Base-by-base conservation (phyloP, 306 rosid genomes). In the Corylus heterophylla region DNA sequence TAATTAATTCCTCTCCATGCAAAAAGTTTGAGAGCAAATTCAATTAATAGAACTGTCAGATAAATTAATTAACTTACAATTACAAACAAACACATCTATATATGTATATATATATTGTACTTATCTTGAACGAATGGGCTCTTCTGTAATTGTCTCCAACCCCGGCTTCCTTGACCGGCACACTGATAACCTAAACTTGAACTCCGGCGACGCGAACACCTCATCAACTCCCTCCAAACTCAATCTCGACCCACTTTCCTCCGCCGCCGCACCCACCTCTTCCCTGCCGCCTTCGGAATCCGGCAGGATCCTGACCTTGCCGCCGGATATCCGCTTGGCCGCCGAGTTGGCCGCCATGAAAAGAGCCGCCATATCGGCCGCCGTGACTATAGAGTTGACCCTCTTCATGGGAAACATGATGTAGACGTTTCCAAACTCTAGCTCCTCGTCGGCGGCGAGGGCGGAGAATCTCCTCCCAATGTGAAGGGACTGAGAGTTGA, bases 131-230 rank as follows among this genome's bases (percentile, higher is more conserved):
- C 74, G 73, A 73, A 89, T 68, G 0, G 91, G 88, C 79, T 92
- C 98, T 69, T 95, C 98, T 5, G 74, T 89, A 12, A 95, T 95
- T 14, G 98, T 92, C 79, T 91, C 98, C 90, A 92, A 80, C 82
- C 83, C 68, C 16, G 98, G 98, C 76, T 90, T 95, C 87, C 86
- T 91, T 20, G 98, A 95, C 48, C 97, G 83, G 58, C 96, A 87
- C 61, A 83, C 87, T 67, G 85, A 82, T 55, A 92, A 85, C 69
- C 96, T 88, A 20, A 74, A 69, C 79, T 84, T 86, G 58, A 85
- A 93, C 69, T 88, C 94, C 0, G 90, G 77, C 61, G 51, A 27
- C 42, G 80, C 75, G 56, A 86, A 52, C 47, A 82, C 89, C 64
- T 91, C 97, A 13, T 91, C 97, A 13, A 87, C 64, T 27, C 87